Conservation (phyloP, 1,284 basidiomycete species). For the Stygiomarasmius scandens region DNA sequence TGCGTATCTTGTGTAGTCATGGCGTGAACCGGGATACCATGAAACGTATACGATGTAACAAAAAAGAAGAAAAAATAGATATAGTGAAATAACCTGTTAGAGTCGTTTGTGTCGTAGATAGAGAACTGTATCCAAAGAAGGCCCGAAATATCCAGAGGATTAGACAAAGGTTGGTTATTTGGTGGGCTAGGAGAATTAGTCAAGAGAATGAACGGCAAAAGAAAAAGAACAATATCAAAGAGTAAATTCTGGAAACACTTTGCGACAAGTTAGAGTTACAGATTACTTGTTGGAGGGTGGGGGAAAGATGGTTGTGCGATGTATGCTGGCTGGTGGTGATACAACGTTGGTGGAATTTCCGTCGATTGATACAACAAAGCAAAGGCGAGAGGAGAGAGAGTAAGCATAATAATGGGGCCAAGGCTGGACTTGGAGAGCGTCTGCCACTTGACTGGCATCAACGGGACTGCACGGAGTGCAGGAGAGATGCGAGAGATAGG, state of each 20-base stretch:
- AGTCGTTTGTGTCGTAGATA: not conserved
- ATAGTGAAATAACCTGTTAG: not conserved
- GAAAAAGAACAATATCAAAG: not conserved
- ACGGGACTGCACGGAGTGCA: not conserved
- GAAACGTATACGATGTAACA: not conserved
- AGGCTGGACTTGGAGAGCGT: not conserved
- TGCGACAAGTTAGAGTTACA: not conserved
- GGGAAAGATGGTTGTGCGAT: constrained; percentile 24
- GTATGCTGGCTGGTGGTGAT: constrained; percentile 34
- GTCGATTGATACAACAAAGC: constrained; percentile 37
- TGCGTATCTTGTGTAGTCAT: not conserved
- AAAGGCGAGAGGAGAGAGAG: constrained; percentile 4
- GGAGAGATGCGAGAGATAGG: not conserved
- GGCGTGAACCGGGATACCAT: not conserved
- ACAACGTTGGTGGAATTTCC: constrained; percentile 37
- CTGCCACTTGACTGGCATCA: not conserved
- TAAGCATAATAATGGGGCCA: constrained; percentile 8
- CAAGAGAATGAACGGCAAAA: not conserved
- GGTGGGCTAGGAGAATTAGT: not conserved
- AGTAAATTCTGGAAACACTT: not conserved
- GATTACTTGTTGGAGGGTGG: constrained; percentile 16
- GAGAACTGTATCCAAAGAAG: not conserved
- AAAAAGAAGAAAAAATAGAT: not conserved
- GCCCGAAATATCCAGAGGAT: not conserved
- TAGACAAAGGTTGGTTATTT: not conserved